These are phyloP conservation scores for Globisporangium irregulare DNA, from an alignment of 352 stramenopile species.

Conservation along the genomic window DNA sequence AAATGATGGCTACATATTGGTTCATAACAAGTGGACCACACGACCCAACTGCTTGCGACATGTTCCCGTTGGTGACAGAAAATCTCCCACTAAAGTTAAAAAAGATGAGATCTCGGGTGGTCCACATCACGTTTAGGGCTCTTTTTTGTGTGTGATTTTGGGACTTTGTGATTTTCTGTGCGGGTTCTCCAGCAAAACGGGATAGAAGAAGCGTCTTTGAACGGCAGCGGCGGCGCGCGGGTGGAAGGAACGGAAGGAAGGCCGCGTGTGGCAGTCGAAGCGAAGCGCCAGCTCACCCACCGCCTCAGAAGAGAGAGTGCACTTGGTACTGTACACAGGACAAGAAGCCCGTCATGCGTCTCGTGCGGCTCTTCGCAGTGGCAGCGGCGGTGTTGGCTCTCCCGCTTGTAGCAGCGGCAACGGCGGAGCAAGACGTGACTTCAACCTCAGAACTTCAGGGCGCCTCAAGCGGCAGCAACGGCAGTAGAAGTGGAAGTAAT, in stretches of 20 bases:
- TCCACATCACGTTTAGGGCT: neutral
- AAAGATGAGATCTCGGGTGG: neutral
- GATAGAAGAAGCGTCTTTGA: neutral
- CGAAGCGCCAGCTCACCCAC: too few relatives aligned
- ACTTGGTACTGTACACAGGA: neutral
- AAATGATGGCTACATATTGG: neutral
- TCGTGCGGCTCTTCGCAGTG: neutral
- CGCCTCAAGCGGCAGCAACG: neutral
- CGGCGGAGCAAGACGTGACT: neutral
- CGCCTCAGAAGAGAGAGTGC: neutral
- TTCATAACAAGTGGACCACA: neutral
- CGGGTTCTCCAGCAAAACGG: neutral
- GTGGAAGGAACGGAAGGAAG: neutral
- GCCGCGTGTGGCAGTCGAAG: too few relatives aligned
- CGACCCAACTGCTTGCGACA: neutral
- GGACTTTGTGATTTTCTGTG: neutral
- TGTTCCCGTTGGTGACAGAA: neutral
- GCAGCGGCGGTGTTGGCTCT: neutral
- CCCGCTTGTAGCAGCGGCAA: neutral
- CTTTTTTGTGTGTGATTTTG: too few relatives aligned
- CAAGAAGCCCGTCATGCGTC: neutral
- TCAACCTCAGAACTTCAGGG: neutral
- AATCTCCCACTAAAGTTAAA: constrained; percentile 1
- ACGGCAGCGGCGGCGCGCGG: too few relatives aligned
- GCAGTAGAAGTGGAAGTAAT: neutral